Conservation (phyloP, 805 yeast species). For the Metschnikowia colocasiae region DNA sequence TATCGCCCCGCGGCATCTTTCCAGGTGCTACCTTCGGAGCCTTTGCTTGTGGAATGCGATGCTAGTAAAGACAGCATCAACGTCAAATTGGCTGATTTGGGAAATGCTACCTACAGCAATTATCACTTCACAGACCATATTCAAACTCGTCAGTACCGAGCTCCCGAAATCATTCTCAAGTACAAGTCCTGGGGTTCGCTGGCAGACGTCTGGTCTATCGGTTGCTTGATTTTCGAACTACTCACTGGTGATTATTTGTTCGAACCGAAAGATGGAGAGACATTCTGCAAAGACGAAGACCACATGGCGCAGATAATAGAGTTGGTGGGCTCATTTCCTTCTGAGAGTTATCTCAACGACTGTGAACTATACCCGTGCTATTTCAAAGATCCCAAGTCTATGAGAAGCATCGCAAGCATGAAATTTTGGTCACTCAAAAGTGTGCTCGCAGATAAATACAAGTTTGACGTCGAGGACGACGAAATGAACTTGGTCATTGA, state of each 20-base stretch:
- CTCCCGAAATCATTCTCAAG: conserved; percentile 64
- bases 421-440: conserved; percentile 86
- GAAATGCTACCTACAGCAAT: conserved; percentile 82
- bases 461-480: conserved; percentile 40
- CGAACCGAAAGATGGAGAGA: conserved; percentile 77
- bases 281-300: conserved; percentile 87
- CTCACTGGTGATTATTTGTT: conserved; percentile 92
- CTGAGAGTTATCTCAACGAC: conserved; percentile 54
- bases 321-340: conserved; percentile 66
- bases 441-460: conserved; percentile 84
- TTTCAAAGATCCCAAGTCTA: conserved; percentile 64
- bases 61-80: conserved; percentile 12
- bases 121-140: conserved; percentile 84
- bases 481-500: conserved; percentile 40
- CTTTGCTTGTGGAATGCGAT: conserved; percentile 7
- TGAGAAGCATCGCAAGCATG: conserved; percentile 74
- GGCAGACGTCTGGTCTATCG: conserved; percentile 94
- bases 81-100: conserved; percentile 87
- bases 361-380: conserved; percentile 53
- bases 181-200: conserved; percentile 86
- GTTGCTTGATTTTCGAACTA: conserved; percentile 85
- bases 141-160: conserved; percentile 87
- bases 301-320: conserved; percentile 95
- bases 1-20: not conserved
- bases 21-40: conserved; percentile 18